Evolutionary conservation across 2,329 filamentous ascomycete species (phyloP), one percentile per base, ranked within the genome.

Genomic region (Arthrobotrys iridis): DNA sequence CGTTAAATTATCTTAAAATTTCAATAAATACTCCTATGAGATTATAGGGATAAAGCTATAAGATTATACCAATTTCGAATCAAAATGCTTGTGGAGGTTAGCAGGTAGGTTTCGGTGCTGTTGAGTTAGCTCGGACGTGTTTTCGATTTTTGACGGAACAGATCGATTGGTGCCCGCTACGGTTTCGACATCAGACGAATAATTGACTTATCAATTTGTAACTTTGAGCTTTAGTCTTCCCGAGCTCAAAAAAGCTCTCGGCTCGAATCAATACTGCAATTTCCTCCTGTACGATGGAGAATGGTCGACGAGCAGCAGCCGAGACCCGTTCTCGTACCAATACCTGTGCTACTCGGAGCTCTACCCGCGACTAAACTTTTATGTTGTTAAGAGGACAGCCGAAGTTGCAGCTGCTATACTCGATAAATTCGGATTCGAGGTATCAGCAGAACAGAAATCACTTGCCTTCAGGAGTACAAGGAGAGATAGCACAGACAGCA

Each of bases 231-330:
- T 57, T n/a, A 74, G 70, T 45, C 35, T 48, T n/a, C 26, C 11
- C 13, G 62, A 43, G 5, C 45, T 74, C 26, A 58, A 74, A n/a
- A 50, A 62, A 22, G 41, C 62, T n/a, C 37, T 74, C 26, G 30
- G 30, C 15, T 40, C 43, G 2, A 62, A 67, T 7, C 55, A 57
- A 15, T 57, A 74, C 10, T 63, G 58, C 35, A 59, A 74, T 13
- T 40, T 74, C 24, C 62, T 74, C 11, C 4, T 74, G n/a, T 74
- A 74, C 30, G 62, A 66, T 18, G 70, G 70, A 22, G 70, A 74
- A 11, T 74, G 70, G 70, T 50, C 52, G 24, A 60, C 18, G 13
- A 45, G 55, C 46, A 62, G 52, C 43, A 28, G 62, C 24, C 57
- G 35, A 40, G 60, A 66, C 13, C 35, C 57, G 2, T 74, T 66